Evolutionary conservation across 2,329 filamentous ascomycete genomes (phyloP).

Genomic region (Pezizomycotina sp.): DNA sequence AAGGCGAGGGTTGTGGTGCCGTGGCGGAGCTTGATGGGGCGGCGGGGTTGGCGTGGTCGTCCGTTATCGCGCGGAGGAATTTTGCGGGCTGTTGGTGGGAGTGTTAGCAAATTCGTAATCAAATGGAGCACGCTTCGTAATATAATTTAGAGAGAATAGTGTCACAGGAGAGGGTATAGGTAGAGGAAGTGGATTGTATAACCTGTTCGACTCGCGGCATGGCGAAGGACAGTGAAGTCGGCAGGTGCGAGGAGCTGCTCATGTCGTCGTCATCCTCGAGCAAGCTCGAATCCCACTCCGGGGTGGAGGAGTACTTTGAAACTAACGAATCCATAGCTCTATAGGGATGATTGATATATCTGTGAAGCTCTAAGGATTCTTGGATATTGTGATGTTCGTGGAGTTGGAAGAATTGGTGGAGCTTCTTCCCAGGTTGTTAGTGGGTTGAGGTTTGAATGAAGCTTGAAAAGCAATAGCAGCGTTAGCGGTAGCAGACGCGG

Average conservation of each 20-base stretch:
- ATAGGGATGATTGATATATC: no score
- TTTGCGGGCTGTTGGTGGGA: slow-evolving; percentile 49
- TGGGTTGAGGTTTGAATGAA: no score
- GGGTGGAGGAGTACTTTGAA: slow-evolving; percentile 70
- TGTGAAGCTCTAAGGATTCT: no score
- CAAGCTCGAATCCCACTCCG: slow-evolving; percentile 48
- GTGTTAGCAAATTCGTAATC: slow-evolving; percentile 12
- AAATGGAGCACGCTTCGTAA: slow-evolving; percentile 1
- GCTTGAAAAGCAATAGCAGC: no score
- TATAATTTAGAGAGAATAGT: not conserved
- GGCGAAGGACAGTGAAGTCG: slow-evolving; percentile 80
- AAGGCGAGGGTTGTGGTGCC: slow-evolving; percentile 96
- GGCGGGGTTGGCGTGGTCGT: slow-evolving; percentile 90
- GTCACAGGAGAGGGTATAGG: slow-evolving; percentile 8
- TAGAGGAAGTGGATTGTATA: not conserved
- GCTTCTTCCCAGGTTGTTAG: no score
- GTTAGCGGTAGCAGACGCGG: no score
- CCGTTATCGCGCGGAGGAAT: slow-evolving; percentile 92
- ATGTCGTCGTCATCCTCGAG: slow-evolving; percentile 44
- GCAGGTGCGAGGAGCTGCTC: slow-evolving; percentile 51
- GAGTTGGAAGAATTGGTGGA: no score
- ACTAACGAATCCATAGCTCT: slow-evolving; percentile 86
- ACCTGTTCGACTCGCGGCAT: slow-evolving; percentile 80
- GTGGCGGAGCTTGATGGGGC: slow-evolving; percentile 98
- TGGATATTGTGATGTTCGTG: no score